A percentile compares a stretch with the other conserved stretches of the same genome.
Conservation (phyloP, 345 rosid species). For the Euclidium syriacum region DNA sequence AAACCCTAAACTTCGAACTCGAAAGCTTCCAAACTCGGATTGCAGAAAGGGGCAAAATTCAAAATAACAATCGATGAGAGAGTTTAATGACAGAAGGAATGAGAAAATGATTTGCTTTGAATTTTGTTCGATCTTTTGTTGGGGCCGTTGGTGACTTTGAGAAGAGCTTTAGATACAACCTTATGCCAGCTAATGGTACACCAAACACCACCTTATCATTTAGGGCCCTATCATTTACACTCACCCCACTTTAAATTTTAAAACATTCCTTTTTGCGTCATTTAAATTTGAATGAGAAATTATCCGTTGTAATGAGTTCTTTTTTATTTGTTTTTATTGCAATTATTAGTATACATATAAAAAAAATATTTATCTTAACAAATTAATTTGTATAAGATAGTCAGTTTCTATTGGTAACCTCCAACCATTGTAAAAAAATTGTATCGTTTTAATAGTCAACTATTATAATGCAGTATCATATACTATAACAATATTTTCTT, state of each 20-base stretch:
- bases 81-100: constrained; percentile 8
- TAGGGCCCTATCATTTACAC: constrained; percentile 33
- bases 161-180: constrained; percentile 24
- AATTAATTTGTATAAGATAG: background rate
- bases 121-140: background rate
- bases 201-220: constrained; percentile 30
- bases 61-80: constrained; percentile 14
- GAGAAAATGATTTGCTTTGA: background rate
- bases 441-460: too few relatives aligned
- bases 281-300: constrained; percentile 8
- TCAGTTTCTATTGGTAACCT: too few relatives aligned
- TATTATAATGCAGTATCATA: too few relatives aligned
- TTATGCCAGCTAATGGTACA: constrained; percentile 29
- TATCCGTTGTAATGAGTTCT: background rate
- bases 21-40: background rate
- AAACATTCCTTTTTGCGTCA: background rate
- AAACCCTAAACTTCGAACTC: background rate
- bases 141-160: constrained; percentile 29
- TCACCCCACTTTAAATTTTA: constrained; percentile 15
- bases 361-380: background rate
- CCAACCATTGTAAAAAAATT: too few relatives aligned
- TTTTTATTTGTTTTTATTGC: background rate
- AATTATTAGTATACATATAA: background rate
- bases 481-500: too few relatives aligned
- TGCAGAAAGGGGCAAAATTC: background rate